A percentile compares a stretch with the other conserved stretches of the same genome.
Conservation (phyloP, 2,329 filamentous ascomycete species). For the Exophiala dermatitidis region DNA sequence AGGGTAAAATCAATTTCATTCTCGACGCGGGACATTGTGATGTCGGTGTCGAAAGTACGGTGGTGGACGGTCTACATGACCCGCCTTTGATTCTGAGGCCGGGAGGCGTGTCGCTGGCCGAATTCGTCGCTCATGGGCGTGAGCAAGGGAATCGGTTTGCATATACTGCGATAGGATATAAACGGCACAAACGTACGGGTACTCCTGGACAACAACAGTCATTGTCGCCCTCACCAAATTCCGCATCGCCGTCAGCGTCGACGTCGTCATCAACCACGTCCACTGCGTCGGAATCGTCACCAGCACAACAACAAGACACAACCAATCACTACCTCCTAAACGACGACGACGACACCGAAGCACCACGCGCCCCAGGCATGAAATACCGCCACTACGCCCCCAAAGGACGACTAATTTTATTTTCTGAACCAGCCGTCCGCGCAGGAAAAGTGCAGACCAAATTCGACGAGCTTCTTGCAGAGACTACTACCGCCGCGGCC, state of each 20-base stretch:
- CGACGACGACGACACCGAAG: conserved; percentile 26
- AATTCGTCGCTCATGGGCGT: conserved; percentile 62
- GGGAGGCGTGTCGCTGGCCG: conserved; percentile 61
- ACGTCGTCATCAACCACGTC: no score
- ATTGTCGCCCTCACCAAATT: conserved; percentile 3
- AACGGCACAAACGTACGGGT: conserved; percentile 28
- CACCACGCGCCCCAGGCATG: conserved; percentile 88
- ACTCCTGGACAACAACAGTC: background rate
- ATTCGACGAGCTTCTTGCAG: conserved; percentile 18
- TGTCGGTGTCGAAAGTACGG: conserved; percentile 93
- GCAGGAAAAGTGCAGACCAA: conserved; percentile 9
- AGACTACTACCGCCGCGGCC: conserved; percentile 23
- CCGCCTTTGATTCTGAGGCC: conserved; percentile 79
- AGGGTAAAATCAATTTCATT: conserved; percentile 75
- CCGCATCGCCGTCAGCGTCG: background rate
- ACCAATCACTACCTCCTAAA: conserved; percentile 1
- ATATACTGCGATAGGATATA: conserved; percentile 66
- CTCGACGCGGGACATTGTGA: conserved; percentile 79
- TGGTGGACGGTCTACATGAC: conserved; percentile 78
- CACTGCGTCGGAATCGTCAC: background rate
- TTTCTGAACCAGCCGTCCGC: conserved; percentile 37
- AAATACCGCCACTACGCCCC: conserved; percentile 98
- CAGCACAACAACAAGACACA: background rate
- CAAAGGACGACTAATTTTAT: conserved; percentile 75
- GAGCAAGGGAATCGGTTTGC: conserved; percentile 69